Percentiles rank a stretch among this genome's conserved stretches.
Evolutionary conservation across 352 stramenopile species (phyloP).

Genomic region (Blastocystis sp.): DNA sequence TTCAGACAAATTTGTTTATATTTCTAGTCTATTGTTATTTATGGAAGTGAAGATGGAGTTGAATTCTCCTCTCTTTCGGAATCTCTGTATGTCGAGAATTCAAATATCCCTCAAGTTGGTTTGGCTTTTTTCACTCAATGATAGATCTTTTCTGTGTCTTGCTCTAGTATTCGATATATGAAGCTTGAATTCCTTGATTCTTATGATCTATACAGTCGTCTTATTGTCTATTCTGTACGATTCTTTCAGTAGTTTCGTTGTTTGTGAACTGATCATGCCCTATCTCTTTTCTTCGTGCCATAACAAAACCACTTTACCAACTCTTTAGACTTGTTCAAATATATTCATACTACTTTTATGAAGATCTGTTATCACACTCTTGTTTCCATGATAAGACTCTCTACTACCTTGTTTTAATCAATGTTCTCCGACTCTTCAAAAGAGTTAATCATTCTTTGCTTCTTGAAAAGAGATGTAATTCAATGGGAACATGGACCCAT

Average conservation of each 20-base stretch:
- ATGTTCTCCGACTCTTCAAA: too few species aligned
- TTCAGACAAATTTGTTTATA: neutral
- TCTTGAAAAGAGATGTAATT: too few species aligned
- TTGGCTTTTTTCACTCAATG: neutral
- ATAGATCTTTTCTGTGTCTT: neutral
- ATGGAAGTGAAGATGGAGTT: neutral
- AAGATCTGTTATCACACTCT: too few species aligned
- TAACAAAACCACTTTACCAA: too few species aligned
- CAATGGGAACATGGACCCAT: too few species aligned
- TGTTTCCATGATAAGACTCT: too few species aligned
- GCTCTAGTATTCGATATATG: neutral
- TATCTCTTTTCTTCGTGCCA: too few species aligned
- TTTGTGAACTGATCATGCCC: neutral
- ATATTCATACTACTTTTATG: too few species aligned
- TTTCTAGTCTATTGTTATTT: neutral
- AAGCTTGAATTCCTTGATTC: slow-evolving; percentile 1
- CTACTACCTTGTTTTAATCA: too few species aligned
- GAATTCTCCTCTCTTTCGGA: neutral
- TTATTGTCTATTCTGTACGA: slow-evolving; percentile 45
- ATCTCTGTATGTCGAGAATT: slow-evolving; percentile 25
- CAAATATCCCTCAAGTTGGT: slow-evolving; percentile 1
- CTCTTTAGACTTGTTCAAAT: too few species aligned
- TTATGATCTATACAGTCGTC: slow-evolving; percentile 15
- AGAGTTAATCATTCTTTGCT: too few species aligned
- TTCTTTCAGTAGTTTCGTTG: neutral